Conservation (phyloP, 108 stramenopile species). For the Bacterosira constricta region DNA sequence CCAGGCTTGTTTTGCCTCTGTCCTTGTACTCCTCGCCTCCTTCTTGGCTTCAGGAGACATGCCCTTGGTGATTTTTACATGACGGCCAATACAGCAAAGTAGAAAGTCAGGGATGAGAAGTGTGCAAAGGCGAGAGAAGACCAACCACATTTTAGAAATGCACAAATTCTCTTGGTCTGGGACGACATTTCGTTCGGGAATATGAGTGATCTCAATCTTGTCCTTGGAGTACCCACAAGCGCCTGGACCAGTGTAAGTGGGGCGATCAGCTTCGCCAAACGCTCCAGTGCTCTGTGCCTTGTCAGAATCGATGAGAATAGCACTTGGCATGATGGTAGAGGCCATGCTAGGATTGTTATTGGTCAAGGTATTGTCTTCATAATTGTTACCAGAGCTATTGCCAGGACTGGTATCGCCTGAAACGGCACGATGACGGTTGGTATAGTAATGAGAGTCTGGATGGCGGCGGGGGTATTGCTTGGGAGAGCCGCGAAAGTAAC, state of each 20-base stretch:
- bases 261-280: neutral
- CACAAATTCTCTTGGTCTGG: conserved; percentile 20
- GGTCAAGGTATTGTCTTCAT: conserved; percentile 6
- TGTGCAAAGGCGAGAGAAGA: conserved; percentile 39
- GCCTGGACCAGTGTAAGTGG: conserved; percentile 21
- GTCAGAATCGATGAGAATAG: conserved; percentile 15
- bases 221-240: conserved; percentile 23
- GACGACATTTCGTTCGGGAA: conserved; percentile 46
- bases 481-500: neutral
- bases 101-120: conserved; percentile 29
- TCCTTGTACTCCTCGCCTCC: conserved; percentile 9
- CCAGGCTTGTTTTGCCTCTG: conserved; percentile 50
- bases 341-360: conserved; percentile 30
- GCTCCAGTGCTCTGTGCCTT: conserved; percentile 1
- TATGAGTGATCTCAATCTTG: conserved; percentile 40
- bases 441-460: conserved; percentile 7
- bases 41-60: conserved; percentile 6
- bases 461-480: conserved; percentile 8
- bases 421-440: conserved; percentile 17
- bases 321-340: conserved; percentile 36
- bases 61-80: conserved; percentile 6
- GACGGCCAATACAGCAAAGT: conserved; percentile 22
- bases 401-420: conserved; percentile 17
- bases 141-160: conserved; percentile 18
- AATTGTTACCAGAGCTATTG: no score